Conservation (phyloP, 2,329 filamentous ascomycete species). For the Aspergillus sp. region DNA sequence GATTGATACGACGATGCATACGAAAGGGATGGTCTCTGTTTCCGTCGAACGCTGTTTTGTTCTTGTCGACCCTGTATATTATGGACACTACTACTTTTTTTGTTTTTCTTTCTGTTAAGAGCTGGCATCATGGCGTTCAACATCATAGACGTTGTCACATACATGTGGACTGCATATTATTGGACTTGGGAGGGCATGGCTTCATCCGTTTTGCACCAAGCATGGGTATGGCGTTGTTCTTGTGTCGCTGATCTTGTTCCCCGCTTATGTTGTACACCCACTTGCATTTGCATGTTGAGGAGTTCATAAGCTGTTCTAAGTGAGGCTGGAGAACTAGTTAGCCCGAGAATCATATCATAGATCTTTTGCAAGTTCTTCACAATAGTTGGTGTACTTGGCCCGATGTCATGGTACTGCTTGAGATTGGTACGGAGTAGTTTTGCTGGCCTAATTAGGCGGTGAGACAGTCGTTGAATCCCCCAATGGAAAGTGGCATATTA, state of each 20-base stretch:
- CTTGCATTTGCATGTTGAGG: conserved; percentile 27
- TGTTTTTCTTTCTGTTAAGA: conserved; percentile 11
- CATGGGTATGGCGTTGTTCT: conserved; percentile 16
- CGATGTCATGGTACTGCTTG: no score
- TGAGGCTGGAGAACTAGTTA: neutral
- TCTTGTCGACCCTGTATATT: conserved; percentile 10
- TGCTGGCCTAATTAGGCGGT: no score
- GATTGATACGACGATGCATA: conserved; percentile 28
- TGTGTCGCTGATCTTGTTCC: conserved; percentile 4
- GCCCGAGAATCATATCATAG: neutral
- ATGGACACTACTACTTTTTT: conserved; percentile 12
- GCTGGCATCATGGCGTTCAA: conserved; percentile 23
- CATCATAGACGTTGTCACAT: conserved; percentile 14
- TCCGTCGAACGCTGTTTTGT: conserved; percentile 3
- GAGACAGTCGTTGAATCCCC: no score
- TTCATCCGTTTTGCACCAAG: conserved; percentile 5
- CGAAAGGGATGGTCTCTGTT: conserved; percentile 23
- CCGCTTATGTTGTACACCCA: conserved; percentile 4
- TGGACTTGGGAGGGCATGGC: conserved; percentile 10
- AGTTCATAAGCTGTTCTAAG: neutral
- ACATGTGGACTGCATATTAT: conserved; percentile 9
- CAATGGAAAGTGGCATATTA: no score
- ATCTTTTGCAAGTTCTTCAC: neutral
- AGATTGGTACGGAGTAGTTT: no score
- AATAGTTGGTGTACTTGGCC: neutral